phyloP scores from a whole-genome alignment of 768 basidiomycete genomes.

The Russula lepida region DNA sequence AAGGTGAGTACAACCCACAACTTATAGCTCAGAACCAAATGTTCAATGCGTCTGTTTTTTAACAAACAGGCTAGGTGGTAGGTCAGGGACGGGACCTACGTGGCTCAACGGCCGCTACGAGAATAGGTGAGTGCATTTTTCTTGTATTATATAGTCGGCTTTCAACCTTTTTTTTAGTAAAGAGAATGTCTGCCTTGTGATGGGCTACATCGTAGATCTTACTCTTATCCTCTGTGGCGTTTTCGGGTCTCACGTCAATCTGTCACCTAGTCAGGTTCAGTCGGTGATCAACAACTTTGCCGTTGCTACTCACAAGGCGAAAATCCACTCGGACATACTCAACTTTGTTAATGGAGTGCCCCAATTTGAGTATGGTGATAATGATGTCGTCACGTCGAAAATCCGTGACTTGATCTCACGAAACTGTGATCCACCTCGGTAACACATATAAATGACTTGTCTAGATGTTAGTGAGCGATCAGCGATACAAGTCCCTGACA shows the following conservation, averaged over 20 bases:
- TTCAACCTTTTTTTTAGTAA: background rate
- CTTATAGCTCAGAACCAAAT: background rate
- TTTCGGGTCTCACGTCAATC: background rate
- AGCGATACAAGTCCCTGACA: background rate
- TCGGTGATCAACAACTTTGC: background rate
- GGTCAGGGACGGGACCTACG: background rate
- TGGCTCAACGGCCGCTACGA: background rate
- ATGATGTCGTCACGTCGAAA: background rate
- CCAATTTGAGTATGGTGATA: background rate
- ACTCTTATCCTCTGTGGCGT: background rate
- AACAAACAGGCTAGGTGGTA: background rate
- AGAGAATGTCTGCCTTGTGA: background rate
- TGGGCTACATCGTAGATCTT: constrained; percentile 3
- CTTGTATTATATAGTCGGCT: background rate
- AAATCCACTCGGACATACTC: background rate
- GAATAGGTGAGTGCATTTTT: background rate
- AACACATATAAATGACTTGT: too few relatives aligned
- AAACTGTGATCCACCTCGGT: background rate
- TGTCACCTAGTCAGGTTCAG: background rate
- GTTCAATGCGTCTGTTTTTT: background rate
- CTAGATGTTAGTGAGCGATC: background rate
- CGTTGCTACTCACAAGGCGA: background rate
- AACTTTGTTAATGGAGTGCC: background rate
- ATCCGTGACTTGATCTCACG: background rate
- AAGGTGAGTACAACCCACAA: background rate